Base-by-base conservation (phyloP, 1,284 basidiomycete species). In the Sporisorium reilianum region DNA sequence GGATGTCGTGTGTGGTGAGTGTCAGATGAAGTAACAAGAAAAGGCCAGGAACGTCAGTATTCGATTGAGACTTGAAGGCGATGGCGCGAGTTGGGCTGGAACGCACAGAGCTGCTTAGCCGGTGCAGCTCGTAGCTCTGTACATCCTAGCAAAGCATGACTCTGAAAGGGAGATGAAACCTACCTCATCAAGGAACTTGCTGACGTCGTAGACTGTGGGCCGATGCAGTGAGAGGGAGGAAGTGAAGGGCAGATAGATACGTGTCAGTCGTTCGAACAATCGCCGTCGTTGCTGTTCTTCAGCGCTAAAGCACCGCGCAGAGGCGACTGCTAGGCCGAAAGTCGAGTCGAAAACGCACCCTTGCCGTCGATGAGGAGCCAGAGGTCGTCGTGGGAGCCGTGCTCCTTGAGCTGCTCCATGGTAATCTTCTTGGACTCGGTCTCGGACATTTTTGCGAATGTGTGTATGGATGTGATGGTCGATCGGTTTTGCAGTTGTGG, bases 181-280 rank as follows among this genome's bases (percentile, higher is more conserved):
- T 86, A 95, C 93, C 91, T 99, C 96, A 87, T 98, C 95, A 81
- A 96, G 88, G 90, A 99, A 99, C 85, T 92, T 91, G 57, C 94
- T 91, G 78, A 92, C 91, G 86, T 97, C 90, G 89, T 99, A 99
- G 64, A 99, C 96, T 96, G 85, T 10, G 28, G 44, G 26, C 11
- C 22, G 14, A 34, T 40, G 12, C 34, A 53, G 23, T 7, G 3
- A 34, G 11, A 34, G 16, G 3, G 11, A 40, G 30, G n/a, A 32
- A 10, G 14, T 10, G 26, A 34, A 14, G 5, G 20, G 42, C 44
- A 38, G 36, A 45, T 22, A 11, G 26, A 32, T 7, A 32, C 10
- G 20, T n/a, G 50, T 59, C 49, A 64, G 53, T 41, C 26, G 11
- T 16, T 38, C 36, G 36, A 14, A n/a, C 4, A 5, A 8, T 20